phyloP scores from a whole-genome alignment of 768 basidiomycete species.

The Chiua virens region DNA sequence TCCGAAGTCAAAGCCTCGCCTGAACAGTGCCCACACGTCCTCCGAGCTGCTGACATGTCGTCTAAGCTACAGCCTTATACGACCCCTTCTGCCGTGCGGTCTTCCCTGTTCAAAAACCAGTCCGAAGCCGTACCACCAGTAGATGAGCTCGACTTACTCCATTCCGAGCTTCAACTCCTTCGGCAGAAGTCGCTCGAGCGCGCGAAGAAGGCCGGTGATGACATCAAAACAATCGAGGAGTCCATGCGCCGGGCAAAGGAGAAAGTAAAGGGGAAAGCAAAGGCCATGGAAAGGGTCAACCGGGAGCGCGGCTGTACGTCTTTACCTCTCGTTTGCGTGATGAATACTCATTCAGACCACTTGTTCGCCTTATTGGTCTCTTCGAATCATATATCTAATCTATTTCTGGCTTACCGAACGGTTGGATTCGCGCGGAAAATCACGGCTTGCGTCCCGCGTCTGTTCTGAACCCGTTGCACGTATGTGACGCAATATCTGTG shows the following conservation, averaged over 20 bases:
- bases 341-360: constrained; percentile 9
- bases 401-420: constrained; percentile 7
- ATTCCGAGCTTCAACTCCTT: constrained; percentile 57
- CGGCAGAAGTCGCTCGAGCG: constrained; percentile 58
- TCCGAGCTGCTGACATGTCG: constrained; percentile 49
- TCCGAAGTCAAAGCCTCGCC: constrained; percentile 11
- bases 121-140: constrained; percentile 68
- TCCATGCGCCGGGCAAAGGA: constrained; percentile 77
- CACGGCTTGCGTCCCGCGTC: neutral
- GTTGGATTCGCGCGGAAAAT: constrained; percentile 11
- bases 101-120: constrained; percentile 60
- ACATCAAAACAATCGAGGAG: constrained; percentile 72
- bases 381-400: constrained; percentile 1
- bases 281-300: constrained; percentile 68
- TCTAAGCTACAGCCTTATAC: constrained; percentile 55
- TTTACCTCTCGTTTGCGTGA: constrained; percentile 14
- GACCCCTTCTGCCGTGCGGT: constrained; percentile 50
- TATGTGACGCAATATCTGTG: constrained; percentile 15
- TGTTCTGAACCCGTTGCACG: neutral
- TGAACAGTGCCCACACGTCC: constrained; percentile 10
- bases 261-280: constrained; percentile 71
- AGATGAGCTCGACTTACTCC: constrained; percentile 68
- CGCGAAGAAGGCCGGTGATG: constrained; percentile 72
- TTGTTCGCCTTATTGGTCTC: constrained; percentile 17
- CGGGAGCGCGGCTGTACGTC: constrained; percentile 75